Percentiles rank a stretch among this genome's conserved stretches.
Evolutionary conservation across 345 rosid genomes (phyloP).

Genomic region (Cochlearia excelsa): DNA sequence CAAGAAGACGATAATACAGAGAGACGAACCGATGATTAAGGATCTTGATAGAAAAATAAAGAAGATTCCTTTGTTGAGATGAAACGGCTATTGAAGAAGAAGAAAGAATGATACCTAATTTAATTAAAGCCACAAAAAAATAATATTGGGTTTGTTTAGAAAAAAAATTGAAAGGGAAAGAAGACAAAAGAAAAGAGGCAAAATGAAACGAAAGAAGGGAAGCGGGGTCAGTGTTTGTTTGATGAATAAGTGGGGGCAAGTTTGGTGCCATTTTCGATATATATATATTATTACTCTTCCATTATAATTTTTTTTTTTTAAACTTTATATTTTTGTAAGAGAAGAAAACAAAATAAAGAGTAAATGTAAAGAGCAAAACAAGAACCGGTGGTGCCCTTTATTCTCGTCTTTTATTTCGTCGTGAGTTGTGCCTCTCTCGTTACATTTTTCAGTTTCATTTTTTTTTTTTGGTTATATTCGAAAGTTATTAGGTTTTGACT

Average conservation of each 20-base stretch:
- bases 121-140: slow-evolving; percentile 26
- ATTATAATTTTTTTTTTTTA: not conserved
- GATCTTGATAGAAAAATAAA: slow-evolving; percentile 27
- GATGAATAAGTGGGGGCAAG: slow-evolving; percentile 15
- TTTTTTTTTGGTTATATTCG: no score
- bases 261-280: slow-evolving; percentile 18
- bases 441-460: no score
- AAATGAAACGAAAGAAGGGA: slow-evolving; percentile 33
- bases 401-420: no score
- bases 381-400: no score
- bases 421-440: no score
- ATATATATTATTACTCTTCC: no score
- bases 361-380: no score
- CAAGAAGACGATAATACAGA: slow-evolving; percentile 2
- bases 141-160: not conserved
- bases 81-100: slow-evolving; percentile 24
- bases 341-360: no score
- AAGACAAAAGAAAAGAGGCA: slow-evolving; percentile 28
- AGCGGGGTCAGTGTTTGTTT: not conserved
- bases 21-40: slow-evolving; percentile 34
- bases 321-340: not conserved
- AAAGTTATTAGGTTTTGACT: no score
- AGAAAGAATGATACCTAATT: slow-evolving; percentile 9
- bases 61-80: slow-evolving; percentile 18
- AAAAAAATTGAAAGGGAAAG: slow-evolving; percentile 16